These are phyloP conservation scores for Leptographium lundbergii DNA, from an alignment of 2,329 filamentous ascomycete species.

Conservation along the genomic window DNA sequence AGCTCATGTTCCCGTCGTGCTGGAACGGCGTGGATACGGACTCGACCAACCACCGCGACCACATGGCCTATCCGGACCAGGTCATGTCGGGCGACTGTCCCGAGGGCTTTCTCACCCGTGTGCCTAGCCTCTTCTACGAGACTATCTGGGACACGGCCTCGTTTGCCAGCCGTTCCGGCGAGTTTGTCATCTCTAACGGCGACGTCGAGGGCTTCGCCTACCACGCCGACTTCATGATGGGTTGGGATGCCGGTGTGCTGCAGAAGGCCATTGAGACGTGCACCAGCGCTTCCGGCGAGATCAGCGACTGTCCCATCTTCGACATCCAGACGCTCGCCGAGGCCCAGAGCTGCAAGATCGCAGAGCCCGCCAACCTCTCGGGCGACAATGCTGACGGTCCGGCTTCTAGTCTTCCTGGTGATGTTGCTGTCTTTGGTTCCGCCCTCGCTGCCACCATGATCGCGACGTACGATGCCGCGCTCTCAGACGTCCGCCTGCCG, in stretches of 20 bases:
- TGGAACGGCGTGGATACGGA: constrained; percentile 62
- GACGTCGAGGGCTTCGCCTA: constrained; percentile 66
- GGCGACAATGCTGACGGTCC: constrained; percentile 46
- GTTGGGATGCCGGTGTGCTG: constrained; percentile 59
- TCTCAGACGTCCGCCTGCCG: constrained; percentile 7
- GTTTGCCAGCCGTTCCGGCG: constrained; percentile 49
- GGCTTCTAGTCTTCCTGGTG: constrained; percentile 50
- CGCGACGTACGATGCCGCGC: constrained; percentile 7
- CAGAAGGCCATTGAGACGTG: constrained; percentile 63
- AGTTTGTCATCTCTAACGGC: constrained; percentile 67
- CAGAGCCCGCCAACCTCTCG: constrained; percentile 39
- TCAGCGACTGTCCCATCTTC: constrained; percentile 68
- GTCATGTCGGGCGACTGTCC: constrained; percentile 72
- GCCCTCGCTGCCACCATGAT: constrained; percentile 7
- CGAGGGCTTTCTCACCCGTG: constrained; percentile 48
- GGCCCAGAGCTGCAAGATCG: constrained; percentile 48
- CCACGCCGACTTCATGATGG: constrained; percentile 69
- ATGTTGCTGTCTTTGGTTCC: constrained; percentile 28
- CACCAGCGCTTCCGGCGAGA: constrained; percentile 54
- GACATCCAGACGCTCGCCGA: constrained; percentile 46
- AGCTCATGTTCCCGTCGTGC: constrained; percentile 82
- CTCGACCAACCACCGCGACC: constrained; percentile 41
- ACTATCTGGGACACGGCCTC: constrained; percentile 66
- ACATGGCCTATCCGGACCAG: constrained; percentile 67
- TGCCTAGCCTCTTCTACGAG: constrained; percentile 72